Conservation (phyloP, 345 rosid species). For the Jatropha curcas region DNA sequence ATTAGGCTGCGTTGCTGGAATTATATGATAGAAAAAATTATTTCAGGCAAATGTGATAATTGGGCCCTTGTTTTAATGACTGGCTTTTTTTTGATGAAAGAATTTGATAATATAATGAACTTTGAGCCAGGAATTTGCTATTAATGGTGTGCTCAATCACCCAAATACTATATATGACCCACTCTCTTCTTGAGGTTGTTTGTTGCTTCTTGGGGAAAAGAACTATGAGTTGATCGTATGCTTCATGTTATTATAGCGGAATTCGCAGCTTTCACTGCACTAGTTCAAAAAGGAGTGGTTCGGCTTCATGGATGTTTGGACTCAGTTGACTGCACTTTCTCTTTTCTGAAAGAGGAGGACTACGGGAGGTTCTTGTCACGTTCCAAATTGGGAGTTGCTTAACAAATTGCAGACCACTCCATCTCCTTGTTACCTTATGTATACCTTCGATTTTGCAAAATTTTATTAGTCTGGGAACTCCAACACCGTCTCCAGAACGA, state of each 20-base stretch:
- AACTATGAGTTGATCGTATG: conserved; percentile 54
- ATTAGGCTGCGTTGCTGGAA: conserved; percentile 71
- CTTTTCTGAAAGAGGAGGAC: conserved; percentile 53
- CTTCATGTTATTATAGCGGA: conserved; percentile 47
- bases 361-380: conserved; percentile 42
- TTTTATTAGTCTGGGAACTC: conserved; percentile 5
- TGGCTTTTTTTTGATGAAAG: conserved; percentile 84
- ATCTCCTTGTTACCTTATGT: conserved; percentile 20
- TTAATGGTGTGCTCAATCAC: conserved; percentile 76
- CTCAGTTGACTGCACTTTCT: conserved; percentile 43
- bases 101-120: conserved; percentile 68
- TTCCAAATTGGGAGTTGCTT: conserved; percentile 28
- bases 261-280: conserved; percentile 52
- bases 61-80: conserved; percentile 76
- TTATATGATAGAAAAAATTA: conserved; percentile 53
- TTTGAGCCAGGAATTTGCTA: conserved; percentile 86
- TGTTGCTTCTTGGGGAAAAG: conserved; percentile 70
- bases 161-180: conserved; percentile 60
- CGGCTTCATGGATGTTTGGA: conserved; percentile 47
- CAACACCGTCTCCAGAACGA: conserved; percentile 19
- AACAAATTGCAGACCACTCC: conserved; percentile 23
- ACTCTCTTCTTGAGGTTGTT: conserved; percentile 69
- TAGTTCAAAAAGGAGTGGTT: conserved; percentile 66
- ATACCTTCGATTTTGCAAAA: conserved; percentile 23
- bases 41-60: conserved; percentile 54